These are phyloP conservation scores for Pichia kudriavzevii DNA, from an alignment of 1,139 yeast genomes.

Conservation along the genomic window DNA sequence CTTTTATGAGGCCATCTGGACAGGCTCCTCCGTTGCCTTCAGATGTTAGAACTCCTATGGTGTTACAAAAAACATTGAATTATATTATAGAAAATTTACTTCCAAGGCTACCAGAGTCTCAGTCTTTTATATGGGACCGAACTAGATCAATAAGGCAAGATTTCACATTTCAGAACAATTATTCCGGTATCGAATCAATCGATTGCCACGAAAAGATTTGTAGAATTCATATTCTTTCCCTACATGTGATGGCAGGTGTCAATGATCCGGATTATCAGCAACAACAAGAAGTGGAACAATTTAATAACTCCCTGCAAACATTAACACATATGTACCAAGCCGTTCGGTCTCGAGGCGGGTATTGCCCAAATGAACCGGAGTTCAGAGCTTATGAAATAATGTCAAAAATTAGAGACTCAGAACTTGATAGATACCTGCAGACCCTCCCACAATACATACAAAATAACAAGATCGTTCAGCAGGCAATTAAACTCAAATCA, in stretches of 20 bases:
- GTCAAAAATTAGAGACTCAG: conserved; percentile 79
- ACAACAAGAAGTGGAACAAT: conserved; percentile 93
- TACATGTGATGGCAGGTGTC: conserved; percentile 81
- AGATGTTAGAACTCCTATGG: conserved; percentile 89
- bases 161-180: conserved; percentile 92
- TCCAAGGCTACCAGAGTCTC: conserved; percentile 70
- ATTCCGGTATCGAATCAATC: conserved; percentile 87
- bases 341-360: conserved; percentile 61
- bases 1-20: conserved; percentile 96
- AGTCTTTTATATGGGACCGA: conserved; percentile 95
- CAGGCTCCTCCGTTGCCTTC: conserved; percentile 97
- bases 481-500: conserved; percentile 64
- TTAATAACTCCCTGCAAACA: conserved; percentile 86
- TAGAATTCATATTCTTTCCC: conserved; percentile 71
- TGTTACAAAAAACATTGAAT: conserved; percentile 57
- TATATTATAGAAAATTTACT: conserved; percentile 61
- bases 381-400: conserved; percentile 82
- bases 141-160: conserved; percentile 97
- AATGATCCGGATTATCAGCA: conserved; percentile 70
- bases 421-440: conserved; percentile 71
- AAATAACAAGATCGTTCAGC: conserved; percentile 51
- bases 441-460: conserved; percentile 53
- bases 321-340: conserved; percentile 82
- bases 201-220: conserved; percentile 92
- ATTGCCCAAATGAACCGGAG: conserved; percentile 82